A percentile compares a stretch with the other conserved stretches of the same genome.
These are phyloP conservation scores for Verbena officinalis DNA, from an alignment of 257 asterid species.

Conservation along the genomic window DNA sequence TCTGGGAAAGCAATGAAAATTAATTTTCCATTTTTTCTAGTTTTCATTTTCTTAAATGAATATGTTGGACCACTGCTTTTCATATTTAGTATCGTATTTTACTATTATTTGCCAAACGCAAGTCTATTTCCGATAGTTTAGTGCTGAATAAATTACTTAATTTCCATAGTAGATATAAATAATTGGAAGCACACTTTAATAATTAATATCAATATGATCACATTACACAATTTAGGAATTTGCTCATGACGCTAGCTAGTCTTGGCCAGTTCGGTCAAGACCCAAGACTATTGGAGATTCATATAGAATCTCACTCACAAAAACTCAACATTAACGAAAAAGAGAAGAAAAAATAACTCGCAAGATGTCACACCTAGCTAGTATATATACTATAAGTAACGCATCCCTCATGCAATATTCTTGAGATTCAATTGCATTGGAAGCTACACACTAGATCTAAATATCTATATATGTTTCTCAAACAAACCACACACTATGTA, in stretches of 20 bases:
- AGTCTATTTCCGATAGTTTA: no score
- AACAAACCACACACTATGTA: not conserved
- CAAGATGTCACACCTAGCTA: not conserved
- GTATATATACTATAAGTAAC: not conserved
- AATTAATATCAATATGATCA: not conserved
- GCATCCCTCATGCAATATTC: slow-evolving; percentile 45
- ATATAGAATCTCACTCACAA: not conserved
- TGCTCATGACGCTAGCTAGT: not conserved
- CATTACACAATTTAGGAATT: not conserved
- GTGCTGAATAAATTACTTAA: no score
- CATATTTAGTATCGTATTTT: no score
- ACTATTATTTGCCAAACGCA: no score
- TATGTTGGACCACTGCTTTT: no score
- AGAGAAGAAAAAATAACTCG: not conserved
- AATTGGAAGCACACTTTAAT: not conserved
- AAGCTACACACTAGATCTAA: slow-evolving; percentile 29
- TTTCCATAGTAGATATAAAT: not conserved
- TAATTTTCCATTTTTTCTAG: no score
- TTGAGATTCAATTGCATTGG: slow-evolving; percentile 32
- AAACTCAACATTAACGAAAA: not conserved
- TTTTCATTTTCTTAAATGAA: no score
- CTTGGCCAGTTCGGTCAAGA: not conserved
- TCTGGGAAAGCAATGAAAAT: no score
- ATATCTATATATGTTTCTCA: not conserved
- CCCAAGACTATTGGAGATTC: not conserved